Evolutionary conservation across 2,329 filamentous ascomycete species (phyloP), one percentile per base, ranked within the genome.

Genomic region (Diaporthe sp.): DNA sequence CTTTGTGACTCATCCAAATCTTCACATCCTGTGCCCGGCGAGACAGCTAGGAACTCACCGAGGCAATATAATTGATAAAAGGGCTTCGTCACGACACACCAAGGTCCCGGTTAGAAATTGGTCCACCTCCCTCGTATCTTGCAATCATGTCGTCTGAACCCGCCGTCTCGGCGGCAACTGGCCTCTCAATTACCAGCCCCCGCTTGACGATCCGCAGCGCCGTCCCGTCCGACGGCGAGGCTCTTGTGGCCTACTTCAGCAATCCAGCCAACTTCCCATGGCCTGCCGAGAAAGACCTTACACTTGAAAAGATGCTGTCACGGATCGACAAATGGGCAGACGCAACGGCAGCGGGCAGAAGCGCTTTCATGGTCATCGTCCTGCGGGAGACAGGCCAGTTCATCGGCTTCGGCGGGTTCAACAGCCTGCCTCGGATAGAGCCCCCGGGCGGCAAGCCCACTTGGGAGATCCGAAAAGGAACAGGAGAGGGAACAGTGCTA

Each of bases 201-300:
- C 81, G 82, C 47, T 80, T 86, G 32, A 82, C 82, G 32, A 83
- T 86, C 72, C 84, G 85, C 75, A 79, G 79, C 25, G 83, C 81
- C 1, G 78, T 80, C 12, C 35, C 44, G 12, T 53, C 71, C 42
- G 77, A 78, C 35, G 77, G 58, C 42, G 73, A 71, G 0, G 76
- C 68, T 7, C 68, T 77, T 44, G 51, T 70, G 25, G 35, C 47
- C 9, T 39, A 77, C 27, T 71, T 77, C 9, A 75, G 59, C 8
- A 59, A 78, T 12, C 77, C 75, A 0, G 75, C 71, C 19, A 79
- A 77, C 27, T 77, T 75, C 37, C 76, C 75, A 6, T 73, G 66
- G 22, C 70, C 70, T 0, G 39, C 10, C 1, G 70, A 77, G 42
- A 8, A 47, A 1, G 70, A 63, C 44, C 30, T 77, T 39, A 73